Conservation (phyloP, 2,329 filamentous ascomycete genomes). For the Colletotrichum incanum region DNA sequence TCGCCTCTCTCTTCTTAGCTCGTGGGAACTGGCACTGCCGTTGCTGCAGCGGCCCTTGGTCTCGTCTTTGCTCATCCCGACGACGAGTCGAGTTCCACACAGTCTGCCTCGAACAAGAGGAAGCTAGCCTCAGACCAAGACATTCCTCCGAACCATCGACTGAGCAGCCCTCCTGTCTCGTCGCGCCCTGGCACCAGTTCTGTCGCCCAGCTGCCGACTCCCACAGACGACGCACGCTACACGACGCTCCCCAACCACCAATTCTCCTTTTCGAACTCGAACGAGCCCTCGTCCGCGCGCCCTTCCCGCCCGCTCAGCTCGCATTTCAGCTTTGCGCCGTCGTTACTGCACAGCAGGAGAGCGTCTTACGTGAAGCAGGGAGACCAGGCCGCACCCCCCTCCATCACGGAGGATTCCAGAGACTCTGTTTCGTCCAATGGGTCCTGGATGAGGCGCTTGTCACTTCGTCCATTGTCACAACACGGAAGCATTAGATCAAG, state of each 20-base stretch:
- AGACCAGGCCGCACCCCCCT: conserved; percentile 54
- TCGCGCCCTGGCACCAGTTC: conserved; percentile 64
- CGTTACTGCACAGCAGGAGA: conserved; percentile 57
- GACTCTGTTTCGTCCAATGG: conserved; percentile 74
- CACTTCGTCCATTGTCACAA: conserved; percentile 75
- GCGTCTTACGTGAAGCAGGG: conserved; percentile 60
- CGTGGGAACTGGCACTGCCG: conserved; percentile 73
- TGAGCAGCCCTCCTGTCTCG: conserved; percentile 48
- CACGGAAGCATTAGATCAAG: conserved; percentile 77
- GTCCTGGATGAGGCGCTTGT: conserved; percentile 83
- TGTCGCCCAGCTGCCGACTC: conserved; percentile 51
- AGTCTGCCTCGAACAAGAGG: conserved; percentile 39
- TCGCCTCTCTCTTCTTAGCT: conserved; percentile 58
- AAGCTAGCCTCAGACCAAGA: conserved; percentile 51
- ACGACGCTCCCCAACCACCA: conserved; percentile 43
- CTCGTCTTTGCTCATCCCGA: conserved; percentile 71
- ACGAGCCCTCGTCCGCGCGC: conserved; percentile 45
- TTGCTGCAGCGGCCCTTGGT: conserved; percentile 73
- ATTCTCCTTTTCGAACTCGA: conserved; percentile 47
- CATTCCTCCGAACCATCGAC: conserved; percentile 49
- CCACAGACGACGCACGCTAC: conserved; percentile 47
- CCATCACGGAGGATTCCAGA: conserved; percentile 62
- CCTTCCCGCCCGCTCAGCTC: conserved; percentile 53
- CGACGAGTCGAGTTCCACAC: conserved; percentile 53
- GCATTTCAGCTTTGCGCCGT: conserved; percentile 57